A percentile compares a stretch with the other conserved stretches of the same genome.
phyloP scores from a whole-genome alignment of 768 basidiomycete species.

The Pleurotus djamor region DNA sequence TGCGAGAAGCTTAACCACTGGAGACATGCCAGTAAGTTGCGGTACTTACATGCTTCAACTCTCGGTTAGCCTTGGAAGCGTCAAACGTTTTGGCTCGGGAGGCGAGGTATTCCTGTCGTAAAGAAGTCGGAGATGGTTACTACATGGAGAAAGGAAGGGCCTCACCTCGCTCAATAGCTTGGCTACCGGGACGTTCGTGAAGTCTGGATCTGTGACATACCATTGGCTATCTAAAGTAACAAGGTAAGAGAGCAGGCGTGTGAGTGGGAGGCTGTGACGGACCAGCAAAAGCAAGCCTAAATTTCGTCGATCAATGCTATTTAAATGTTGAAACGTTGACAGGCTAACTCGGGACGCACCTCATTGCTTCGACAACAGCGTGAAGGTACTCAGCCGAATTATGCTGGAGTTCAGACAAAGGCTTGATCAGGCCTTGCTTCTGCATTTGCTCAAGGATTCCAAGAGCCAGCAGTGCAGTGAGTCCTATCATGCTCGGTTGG shows the following conservation, averaged over 20 bases:
- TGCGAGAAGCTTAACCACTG: constrained; percentile 23
- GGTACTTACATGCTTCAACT: constrained; percentile 59
- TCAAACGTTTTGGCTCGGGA: constrained; percentile 81
- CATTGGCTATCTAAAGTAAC: constrained; percentile 67
- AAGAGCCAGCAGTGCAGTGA: constrained; percentile 89
- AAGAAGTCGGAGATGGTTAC: background rate
- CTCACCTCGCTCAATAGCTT: constrained; percentile 81
- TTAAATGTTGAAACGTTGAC: background rate
- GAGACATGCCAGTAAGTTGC: background rate
- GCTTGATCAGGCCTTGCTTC: constrained; percentile 62
- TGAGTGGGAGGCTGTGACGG: constrained; percentile 12
- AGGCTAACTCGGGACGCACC: constrained; percentile 44
- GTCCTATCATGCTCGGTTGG: constrained; percentile 37
- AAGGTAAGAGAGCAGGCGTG: background rate
- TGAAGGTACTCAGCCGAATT: constrained; percentile 92
- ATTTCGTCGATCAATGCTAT: background rate
- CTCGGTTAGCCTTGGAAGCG: constrained; percentile 57
- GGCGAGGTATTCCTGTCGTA: constrained; percentile 73
- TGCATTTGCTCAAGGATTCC: constrained; percentile 91
- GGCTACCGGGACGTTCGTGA: constrained; percentile 73
- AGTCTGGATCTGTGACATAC: constrained; percentile 91
- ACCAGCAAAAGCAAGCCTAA: constrained; percentile 75
- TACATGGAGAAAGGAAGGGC: background rate
- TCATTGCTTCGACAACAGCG: constrained; percentile 78
- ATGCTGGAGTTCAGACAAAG: constrained; percentile 81